Base-by-base conservation (phyloP, 1,284 basidiomycete species). In the Leccinum griseonigrum region DNA sequence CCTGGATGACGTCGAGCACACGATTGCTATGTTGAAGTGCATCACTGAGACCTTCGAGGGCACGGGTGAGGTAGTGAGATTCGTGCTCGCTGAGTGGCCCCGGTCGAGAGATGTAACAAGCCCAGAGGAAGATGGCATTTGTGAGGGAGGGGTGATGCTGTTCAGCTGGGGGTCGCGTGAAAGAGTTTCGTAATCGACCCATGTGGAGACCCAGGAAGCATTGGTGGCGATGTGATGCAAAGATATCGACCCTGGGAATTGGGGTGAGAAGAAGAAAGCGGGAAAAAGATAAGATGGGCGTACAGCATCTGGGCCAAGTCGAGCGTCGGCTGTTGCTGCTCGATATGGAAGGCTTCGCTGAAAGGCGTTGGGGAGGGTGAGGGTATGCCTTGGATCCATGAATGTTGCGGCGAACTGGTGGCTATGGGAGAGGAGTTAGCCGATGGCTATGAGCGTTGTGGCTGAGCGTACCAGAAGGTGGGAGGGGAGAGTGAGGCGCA, bases 121-220 rank as follows among this genome's bases (percentile, higher is more conserved):
- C 87, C 86, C 90, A 91, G 4, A 92, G 81, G 71, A 85, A 92
- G 68, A 92, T 87, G 61, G 89, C 81, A 69, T 91, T 90, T 81
- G 90, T 85, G 11, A 92, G 79, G 53, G 82, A 85, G 8, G 90
- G 86, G 68, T 92, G 90, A 29, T 83, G 83, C 60, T 87, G 87
- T 64, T 90, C 85, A 55, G 79, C 68, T 3, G 72, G 59, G 14
- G 85, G 81, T 3, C 80, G 76, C 56, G 73, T 77, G 56, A 89
- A 76, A 40, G 83, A 86, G 54, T 85, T 85, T 34, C 85, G 78
- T 36, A 92, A 77, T 54, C 81, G 82, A 32, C 83, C 84, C 70
- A 87, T 83, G 71, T 90, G 81, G 56, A 90, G 75, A 56, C 86
- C 86, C 9, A 92, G 76, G 54, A 89, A 86, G 66, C 84, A 86